Base-by-base conservation (phyloP, 306 rosid species). In the Castanospermum australe region DNA sequence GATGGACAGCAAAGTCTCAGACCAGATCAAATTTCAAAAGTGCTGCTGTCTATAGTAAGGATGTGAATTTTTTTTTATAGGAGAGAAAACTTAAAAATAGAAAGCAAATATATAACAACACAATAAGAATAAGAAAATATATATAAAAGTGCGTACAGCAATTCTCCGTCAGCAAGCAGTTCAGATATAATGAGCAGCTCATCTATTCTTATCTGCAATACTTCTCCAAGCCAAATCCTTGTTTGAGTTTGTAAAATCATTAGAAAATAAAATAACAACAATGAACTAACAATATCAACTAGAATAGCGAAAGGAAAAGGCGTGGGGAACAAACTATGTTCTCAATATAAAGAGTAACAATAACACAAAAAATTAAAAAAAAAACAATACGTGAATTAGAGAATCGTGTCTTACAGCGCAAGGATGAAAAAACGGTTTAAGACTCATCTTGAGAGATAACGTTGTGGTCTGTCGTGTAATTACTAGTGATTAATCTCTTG, bases 171-270 rank as follows among this genome's bases (percentile, higher is more conserved):
- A 47, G 89, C 84, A 80, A 88, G 91, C 50, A 85, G 28, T 68
- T 85, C 86, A 28, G 91, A 80, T 77, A 85, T 81, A 48, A 51
- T 11, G 12, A 63, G 59, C 73, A 73, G 71, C 15, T 88, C 89
- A 64, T 80, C 85, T 36, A 88, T 67, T 80, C 91, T 73, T 73
- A 83, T 85, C 69, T 85, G 82, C 89, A 88, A 52, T 0, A 88
- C 91, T 80, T 88, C 87, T 77, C 91, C 91, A 0, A 88, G 56
- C 91, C 91, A 88, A 39, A 85, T 88, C 77, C 84, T 82, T 12
- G 89, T 83, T 85, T 88, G 91, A 73, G 84, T 82, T 89, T 88
- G 86, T 20, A 61, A 71, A 42, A n/a, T n/a, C n/a, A n/a, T 70
- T 38, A 78, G 35, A 81, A 69, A 81, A 70, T 47, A 65, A 30